A percentile compares a stretch with the other conserved stretches of the same genome.
These are phyloP conservation scores for Backusella australiensis DNA, from an alignment of 192 early-diverging fungal species.

Conservation along the genomic window DNA sequence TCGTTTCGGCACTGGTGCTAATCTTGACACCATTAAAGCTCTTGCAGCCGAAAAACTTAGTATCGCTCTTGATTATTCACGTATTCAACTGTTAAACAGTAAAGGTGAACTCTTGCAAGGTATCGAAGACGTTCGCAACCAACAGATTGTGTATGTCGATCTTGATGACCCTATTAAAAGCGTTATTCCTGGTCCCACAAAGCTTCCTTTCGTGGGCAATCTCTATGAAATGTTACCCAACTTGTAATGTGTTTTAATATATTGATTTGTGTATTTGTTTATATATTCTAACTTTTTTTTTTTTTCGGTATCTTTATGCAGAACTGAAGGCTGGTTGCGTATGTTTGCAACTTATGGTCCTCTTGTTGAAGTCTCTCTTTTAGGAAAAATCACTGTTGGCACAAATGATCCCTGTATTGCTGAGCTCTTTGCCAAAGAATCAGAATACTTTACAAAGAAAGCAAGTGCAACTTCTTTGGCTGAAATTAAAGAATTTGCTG, in stretches of 20 bases:
- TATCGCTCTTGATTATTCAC: background rate
- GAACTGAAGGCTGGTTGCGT: conserved; percentile 13
- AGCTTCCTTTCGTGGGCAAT: conserved; percentile 31
- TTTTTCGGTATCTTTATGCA: background rate
- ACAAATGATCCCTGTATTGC: conserved; percentile 46
- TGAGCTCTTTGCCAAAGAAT: conserved; percentile 41
- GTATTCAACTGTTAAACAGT: conserved; percentile 13
- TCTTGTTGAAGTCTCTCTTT: conserved; percentile 29
- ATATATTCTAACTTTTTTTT: background rate
- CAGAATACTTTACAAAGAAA: conserved; percentile 55
- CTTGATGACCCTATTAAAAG: conserved; percentile 16
- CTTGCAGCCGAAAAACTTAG: conserved; percentile 23
- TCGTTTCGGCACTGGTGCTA: conserved; percentile 17
- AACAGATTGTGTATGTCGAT: conserved; percentile 27
- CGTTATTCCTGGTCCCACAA: conserved; percentile 25
- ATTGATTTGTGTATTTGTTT: background rate
- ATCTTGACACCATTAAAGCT: conserved; percentile 23
- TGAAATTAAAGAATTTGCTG: conserved; percentile 43
- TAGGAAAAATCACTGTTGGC: conserved; percentile 10
- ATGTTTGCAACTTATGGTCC: conserved; percentile 43
- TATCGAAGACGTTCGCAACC: conserved; percentile 13
- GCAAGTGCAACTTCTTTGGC: conserved; percentile 20
- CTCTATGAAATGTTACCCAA: conserved; percentile 33
- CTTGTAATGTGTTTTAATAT: conserved; percentile 17
- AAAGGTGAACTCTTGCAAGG: background rate